A percentile compares a stretch with the other conserved stretches of the same genome.
phyloP scores from a whole-genome alignment of 164 flowering plant genomes.

The Dillenia turbinata region DNA sequence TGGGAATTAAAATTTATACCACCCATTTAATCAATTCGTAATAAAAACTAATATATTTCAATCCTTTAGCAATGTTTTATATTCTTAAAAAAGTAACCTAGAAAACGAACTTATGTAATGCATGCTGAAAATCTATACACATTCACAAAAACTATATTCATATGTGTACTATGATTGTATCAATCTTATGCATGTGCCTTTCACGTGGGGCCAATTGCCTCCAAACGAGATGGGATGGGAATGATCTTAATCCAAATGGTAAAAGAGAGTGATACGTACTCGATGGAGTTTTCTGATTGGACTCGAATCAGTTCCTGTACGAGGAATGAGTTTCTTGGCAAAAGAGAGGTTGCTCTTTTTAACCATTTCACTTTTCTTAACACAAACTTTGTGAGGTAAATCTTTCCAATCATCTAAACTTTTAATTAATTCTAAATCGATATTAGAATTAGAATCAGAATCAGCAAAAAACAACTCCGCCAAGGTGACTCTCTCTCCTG shows the following conservation, averaged over 20 bases:
- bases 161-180: not conserved
- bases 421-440: not conserved
- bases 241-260: too few species aligned
- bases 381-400: not conserved
- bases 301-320: constrained; percentile 34
- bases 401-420: not conserved
- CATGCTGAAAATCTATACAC: not conserved
- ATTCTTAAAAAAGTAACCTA: not conserved
- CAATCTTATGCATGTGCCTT: not conserved
- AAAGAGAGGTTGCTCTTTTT: constrained; percentile 25
- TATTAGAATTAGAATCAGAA: constrained; percentile 8
- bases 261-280: constrained; percentile 25
- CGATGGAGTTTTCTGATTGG: constrained; percentile 40
- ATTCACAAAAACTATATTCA: not conserved
- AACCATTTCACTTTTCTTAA: constrained; percentile 12
- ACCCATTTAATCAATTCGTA: not conserved
- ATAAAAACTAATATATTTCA: not conserved
- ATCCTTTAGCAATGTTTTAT: not conserved
- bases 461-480: constrained; percentile 67
- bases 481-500: constrained; percentile 45
- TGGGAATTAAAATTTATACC: constrained; percentile 5
- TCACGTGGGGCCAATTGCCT: not conserved
- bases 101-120: not conserved
- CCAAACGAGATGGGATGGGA: constrained; percentile 4
- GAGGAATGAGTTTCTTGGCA: constrained; percentile 43